These are phyloP conservation scores for Vinca major DNA, from an alignment of 305 asterid genomes.

Conservation along the genomic window DNA sequence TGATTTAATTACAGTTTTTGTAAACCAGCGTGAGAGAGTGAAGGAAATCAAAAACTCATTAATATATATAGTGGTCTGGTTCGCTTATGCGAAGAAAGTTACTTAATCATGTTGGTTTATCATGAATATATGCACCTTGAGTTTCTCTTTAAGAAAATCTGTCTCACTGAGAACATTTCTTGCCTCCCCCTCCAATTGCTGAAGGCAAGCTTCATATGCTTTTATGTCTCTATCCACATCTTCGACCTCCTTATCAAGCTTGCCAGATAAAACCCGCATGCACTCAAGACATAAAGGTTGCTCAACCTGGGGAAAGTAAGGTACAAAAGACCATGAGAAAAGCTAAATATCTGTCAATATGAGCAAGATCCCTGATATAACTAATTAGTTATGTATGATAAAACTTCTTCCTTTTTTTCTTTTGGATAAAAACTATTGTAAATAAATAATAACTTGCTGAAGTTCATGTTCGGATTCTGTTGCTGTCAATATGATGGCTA, in stretches of 20 bases:
- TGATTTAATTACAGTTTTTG: neutral
- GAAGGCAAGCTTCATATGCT: slow-evolving; percentile 88
- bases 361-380: neutral
- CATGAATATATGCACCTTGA: slow-evolving; percentile 51
- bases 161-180: slow-evolving; percentile 75
- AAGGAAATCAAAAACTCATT: neutral
- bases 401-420: neutral
- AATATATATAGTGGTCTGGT: neutral
- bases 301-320: slow-evolving; percentile 48
- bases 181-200: slow-evolving; percentile 82
- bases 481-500: slow-evolving; percentile 8
- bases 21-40: neutral
- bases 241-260: slow-evolving; percentile 97
- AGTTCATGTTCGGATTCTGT: neutral
- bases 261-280: slow-evolving; percentile 86
- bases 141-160: slow-evolving; percentile 84
- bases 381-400: neutral
- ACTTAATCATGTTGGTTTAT: neutral
- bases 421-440: neutral
- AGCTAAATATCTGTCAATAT: neutral
- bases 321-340: slow-evolving; percentile 8
- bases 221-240: slow-evolving; percentile 75
- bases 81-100: neutral
- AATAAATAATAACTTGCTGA: neutral
- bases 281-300: slow-evolving; percentile 97